These are phyloP conservation scores for Elongisporangium prolatum DNA, from an alignment of 352 stramenopile species.

Conservation along the genomic window DNA sequence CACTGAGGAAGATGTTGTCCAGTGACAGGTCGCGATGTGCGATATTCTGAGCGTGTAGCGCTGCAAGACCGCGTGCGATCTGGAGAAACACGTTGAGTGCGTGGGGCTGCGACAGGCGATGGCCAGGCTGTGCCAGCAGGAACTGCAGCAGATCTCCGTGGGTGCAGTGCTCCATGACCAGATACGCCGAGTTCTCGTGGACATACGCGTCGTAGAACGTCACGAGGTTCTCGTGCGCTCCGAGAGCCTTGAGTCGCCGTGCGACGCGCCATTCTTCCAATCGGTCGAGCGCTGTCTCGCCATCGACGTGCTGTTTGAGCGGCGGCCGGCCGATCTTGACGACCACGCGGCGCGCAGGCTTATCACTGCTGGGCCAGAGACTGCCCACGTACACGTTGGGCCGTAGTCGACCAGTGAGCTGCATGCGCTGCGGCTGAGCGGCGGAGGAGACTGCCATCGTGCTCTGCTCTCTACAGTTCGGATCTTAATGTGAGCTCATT, in stretches of 20 bases:
- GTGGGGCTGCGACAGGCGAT: conserved; percentile 28
- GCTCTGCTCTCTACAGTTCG: neutral
- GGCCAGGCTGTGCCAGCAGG: conserved; percentile 10
- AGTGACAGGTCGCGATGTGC: conserved; percentile 61
- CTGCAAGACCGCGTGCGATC: conserved; percentile 28
- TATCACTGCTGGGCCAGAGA: neutral
- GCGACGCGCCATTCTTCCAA: neutral
- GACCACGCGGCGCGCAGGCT: neutral
- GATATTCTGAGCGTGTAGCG: conserved; percentile 19
- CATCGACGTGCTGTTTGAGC: neutral
- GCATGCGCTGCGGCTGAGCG: neutral
- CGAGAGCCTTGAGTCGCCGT: conserved; percentile 3
- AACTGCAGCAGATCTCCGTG: conserved; percentile 42
- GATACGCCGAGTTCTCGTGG: conserved; percentile 33
- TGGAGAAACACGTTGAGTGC: conserved; percentile 36
- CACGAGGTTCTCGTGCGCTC: conserved; percentile 41
- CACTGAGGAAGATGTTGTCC: conserved; percentile 49
- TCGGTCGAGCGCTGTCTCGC: neutral
- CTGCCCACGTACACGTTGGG: neutral
- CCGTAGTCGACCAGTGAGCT: neutral
- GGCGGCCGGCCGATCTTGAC: neutral
- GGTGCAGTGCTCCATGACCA: conserved; percentile 61
- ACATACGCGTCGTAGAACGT: conserved; percentile 36
- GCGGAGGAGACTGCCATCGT: too few species aligned
- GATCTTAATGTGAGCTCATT: neutral